Evolutionary conservation across 495 filamentous ascomycete genomes (phyloP).

Genomic region (Hypoxylon lienhwacheense): DNA sequence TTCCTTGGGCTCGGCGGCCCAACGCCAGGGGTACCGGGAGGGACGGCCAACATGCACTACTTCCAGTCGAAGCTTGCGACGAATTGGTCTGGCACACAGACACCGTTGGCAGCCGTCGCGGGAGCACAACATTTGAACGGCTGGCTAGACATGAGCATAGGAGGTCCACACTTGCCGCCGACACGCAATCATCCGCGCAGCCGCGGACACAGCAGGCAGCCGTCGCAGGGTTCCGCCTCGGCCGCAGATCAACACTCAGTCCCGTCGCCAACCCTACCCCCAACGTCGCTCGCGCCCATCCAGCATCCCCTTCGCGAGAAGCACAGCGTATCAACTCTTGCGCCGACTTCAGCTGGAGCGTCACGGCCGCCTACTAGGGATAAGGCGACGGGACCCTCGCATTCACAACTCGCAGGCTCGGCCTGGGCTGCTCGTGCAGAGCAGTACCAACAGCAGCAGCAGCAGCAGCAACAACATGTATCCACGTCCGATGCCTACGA

Average conservation of each 20-base stretch:
- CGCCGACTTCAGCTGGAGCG: conserved; percentile 48
- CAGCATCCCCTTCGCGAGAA: conserved; percentile 47
- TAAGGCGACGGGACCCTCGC: conserved; percentile 2
- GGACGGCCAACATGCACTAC: conserved; percentile 86
- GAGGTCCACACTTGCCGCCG: conserved; percentile 13
- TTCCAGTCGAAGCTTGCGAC: conserved; percentile 82
- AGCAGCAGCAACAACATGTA: no score
- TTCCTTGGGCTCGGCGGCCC: conserved; percentile 67
- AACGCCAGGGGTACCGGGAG: conserved; percentile 79
- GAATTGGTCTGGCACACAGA: conserved; percentile 80
- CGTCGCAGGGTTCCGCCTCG: conserved; percentile 50
- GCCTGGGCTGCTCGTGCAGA: conserved; percentile 3
- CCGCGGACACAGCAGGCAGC: conserved; percentile 44
- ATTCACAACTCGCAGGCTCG: conserved; percentile 20
- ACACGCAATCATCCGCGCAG: conserved; percentile 9
- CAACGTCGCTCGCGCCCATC: conserved; percentile 28
- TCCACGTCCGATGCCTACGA: conserved; percentile 16
- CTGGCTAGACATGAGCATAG: conserved; percentile 46
- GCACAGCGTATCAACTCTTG: conserved; percentile 57
- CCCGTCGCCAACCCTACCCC: conserved; percentile 13
- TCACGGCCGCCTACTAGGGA: conserved; percentile 55
- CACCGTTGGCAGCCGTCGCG: conserved; percentile 84
- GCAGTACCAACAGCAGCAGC: conserved; percentile 10
- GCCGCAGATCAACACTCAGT: conserved; percentile 41
- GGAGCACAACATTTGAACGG: conserved; percentile 55